Evolutionary conservation across 306 rosid species (phyloP).

Genomic region (Myrica gale): DNA sequence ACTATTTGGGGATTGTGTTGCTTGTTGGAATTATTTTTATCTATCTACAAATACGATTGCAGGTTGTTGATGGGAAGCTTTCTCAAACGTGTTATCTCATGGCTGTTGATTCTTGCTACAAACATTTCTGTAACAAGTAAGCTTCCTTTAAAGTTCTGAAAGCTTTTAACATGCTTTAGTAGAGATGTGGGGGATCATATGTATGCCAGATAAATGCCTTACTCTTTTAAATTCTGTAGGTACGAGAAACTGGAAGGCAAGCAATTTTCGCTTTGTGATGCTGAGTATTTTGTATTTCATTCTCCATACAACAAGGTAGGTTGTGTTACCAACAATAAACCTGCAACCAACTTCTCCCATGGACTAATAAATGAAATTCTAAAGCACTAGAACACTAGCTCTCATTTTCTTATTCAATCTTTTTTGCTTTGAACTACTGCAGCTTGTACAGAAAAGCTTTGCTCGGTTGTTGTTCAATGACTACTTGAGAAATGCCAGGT

Average conservation of each 20-base stretch:
- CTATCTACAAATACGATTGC: slow-evolving; percentile 23
- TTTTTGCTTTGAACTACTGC: slow-evolving; percentile 36
- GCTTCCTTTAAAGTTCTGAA: slow-evolving; percentile 22
- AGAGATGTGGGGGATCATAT: slow-evolving; percentile 4
- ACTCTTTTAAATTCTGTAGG: slow-evolving; percentile 47
- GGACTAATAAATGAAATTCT: slow-evolving; percentile 3
- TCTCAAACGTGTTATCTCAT: slow-evolving; percentile 94
- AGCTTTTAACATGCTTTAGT: slow-evolving; percentile 1
- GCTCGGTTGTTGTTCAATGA: slow-evolving; percentile 82
- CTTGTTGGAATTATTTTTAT: slow-evolving; percentile 21
- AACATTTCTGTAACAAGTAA: slow-evolving; percentile 69
- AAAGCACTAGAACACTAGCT: slow-evolving; percentile 22
- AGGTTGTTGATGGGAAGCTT: slow-evolving; percentile 98
- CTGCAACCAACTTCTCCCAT: background rate
- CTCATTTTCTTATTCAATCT: slow-evolving; percentile 2
- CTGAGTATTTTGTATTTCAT: slow-evolving; percentile 77
- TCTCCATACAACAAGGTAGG: slow-evolving; percentile 98
- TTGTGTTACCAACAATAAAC: slow-evolving; percentile 16
- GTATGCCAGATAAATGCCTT: slow-evolving; percentile 16
- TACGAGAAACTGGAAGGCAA: slow-evolving; percentile 78
- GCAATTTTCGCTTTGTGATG: slow-evolving; percentile 73
- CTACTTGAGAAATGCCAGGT: slow-evolving; percentile 77
- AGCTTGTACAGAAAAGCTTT: slow-evolving; percentile 99
- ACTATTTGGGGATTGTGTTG: slow-evolving; percentile 21
- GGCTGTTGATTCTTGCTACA: slow-evolving; percentile 94